Conservation (phyloP, 202 grass and related monocot species). For the Brachypodium distachyon region DNA sequence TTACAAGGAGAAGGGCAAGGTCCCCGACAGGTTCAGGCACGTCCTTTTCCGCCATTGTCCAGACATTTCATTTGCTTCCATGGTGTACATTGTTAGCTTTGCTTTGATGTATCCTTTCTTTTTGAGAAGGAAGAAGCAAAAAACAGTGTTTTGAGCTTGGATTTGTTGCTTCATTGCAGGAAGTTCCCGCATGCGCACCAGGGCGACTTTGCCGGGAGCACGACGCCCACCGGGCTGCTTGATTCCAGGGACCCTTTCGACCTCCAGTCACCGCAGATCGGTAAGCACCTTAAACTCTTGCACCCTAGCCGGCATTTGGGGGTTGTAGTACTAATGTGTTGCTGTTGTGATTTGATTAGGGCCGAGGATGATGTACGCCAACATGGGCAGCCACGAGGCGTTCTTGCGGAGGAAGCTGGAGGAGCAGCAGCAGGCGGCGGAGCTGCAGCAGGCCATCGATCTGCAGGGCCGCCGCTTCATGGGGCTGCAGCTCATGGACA, state of each 20-base stretch:
- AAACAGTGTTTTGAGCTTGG: not conserved
- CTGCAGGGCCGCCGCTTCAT: slow-evolving; percentile 48
- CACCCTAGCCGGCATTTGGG: too few relatives aligned
- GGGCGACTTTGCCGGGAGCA: slow-evolving; percentile 44
- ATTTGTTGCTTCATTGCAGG: slow-evolving; percentile 22
- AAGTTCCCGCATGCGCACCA: slow-evolving; percentile 40
- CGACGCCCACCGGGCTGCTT: slow-evolving; percentile 56
- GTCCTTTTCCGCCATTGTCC: not conserved
- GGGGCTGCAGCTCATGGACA: slow-evolving; percentile 52
- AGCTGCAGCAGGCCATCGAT: slow-evolving; percentile 65
- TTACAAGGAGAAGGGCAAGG: slow-evolving; percentile 96
- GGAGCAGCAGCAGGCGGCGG: slow-evolving; percentile 52
- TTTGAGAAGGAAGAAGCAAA: not conserved
- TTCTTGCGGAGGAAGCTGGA: slow-evolving; percentile 63
- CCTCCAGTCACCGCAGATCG: slow-evolving; percentile 49
- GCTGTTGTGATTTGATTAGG: slow-evolving; percentile 17
- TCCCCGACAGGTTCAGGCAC: slow-evolving; percentile 70
- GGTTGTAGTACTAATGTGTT: too few relatives aligned
- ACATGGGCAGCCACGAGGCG: slow-evolving; percentile 33
- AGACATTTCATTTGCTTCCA: not conserved
- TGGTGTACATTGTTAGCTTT: not conserved
- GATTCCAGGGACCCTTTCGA: slow-evolving; percentile 65
- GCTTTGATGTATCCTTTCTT: not conserved
- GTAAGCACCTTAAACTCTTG: too few relatives aligned
- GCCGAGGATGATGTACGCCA: slow-evolving; percentile 45